A percentile compares a stretch with the other conserved stretches of the same genome.
phyloP scores from a whole-genome alignment of 352 stramenopile species.

The Pythium apleroticum region DNA sequence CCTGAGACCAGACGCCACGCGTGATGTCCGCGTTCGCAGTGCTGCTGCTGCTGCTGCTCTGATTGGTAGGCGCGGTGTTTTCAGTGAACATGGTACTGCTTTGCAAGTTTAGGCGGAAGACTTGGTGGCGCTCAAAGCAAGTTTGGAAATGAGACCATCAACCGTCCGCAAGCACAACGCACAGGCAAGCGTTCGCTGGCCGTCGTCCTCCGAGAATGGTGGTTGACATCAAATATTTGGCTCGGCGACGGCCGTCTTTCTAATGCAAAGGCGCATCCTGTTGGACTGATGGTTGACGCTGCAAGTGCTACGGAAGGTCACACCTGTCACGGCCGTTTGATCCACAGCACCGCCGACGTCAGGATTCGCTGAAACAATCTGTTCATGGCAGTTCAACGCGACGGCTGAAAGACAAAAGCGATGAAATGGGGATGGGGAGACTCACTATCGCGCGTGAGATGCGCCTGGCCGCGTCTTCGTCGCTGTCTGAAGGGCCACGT shows the following conservation, averaged over 20 bases:
- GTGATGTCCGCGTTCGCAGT: background rate
- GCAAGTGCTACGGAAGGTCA: background rate
- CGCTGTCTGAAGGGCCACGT: background rate
- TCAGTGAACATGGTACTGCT: background rate
- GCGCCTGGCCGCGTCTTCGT: background rate
- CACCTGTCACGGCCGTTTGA: background rate
- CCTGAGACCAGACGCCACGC: conserved; percentile 16
- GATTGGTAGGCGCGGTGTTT: background rate
- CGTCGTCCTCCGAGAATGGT: background rate
- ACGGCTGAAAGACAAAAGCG: background rate
- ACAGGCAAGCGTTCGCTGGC: background rate
- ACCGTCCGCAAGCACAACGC: background rate
- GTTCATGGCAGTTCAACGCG: background rate
- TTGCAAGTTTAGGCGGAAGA: background rate
- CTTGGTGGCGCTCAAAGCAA: background rate
- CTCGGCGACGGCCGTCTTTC: background rate
- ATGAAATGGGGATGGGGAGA: background rate
- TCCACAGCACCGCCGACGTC: background rate
- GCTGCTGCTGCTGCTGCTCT: background rate
- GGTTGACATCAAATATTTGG: background rate
- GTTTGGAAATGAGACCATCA: background rate
- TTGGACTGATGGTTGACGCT: background rate
- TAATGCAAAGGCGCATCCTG: background rate
- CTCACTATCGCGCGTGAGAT: no score
- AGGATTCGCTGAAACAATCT: background rate